Base-by-base conservation (phyloP, 768 basidiomycete genomes). In the Phlegmacium glaucopus region DNA sequence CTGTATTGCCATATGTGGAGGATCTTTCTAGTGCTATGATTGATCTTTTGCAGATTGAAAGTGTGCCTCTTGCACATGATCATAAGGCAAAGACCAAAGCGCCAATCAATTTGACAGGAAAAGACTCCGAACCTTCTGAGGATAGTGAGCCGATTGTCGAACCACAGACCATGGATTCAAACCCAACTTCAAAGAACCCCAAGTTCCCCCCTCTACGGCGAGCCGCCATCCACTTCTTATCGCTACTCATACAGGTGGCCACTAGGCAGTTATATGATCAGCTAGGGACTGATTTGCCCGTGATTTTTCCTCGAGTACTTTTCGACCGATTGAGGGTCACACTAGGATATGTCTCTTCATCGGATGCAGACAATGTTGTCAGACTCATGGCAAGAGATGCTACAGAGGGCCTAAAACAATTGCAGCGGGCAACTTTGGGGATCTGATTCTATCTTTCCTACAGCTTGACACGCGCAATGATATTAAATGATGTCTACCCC, bases 171-270 rank as follows among this genome's bases (percentile, higher is more conserved):
- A 78, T 82, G 62, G 83, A 87, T 61, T 59, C 68, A 2, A 68
- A 83, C 29, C 85, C 89, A 9, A 78, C 79, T 0, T 72, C 78
- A 0, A 67, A 67, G 3, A 70, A 84, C 55, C 52, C 86, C 0
- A 90, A 83, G 60, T 75, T 89, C 40, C 90, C 94, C 1, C 77
- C 90, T 1, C 70, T 97, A 4, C 80, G 94, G 27, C 85, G 95
- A 35, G 85, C 90, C 1, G 92, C 90, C 0, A 60, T 96, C n/a
- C 84, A 94, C 55, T 86, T 96, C 61, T 72, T 95, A 36, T 72
- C 82, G 0, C 59, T 85, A 8, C 69, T 93, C 27, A 63, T 92
- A n/a, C 75, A 77, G n/a, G 76, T 83, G 35, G 71, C 74, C 13
- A 80, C 74, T 0, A 66, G 65, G n/a, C 69, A 76, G 8, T 58